Evolutionary conservation across 108 stramenopile genomes (phyloP), one percentile per base, ranked within the genome.

Genomic region (Skeletonema marinoi): DNA sequence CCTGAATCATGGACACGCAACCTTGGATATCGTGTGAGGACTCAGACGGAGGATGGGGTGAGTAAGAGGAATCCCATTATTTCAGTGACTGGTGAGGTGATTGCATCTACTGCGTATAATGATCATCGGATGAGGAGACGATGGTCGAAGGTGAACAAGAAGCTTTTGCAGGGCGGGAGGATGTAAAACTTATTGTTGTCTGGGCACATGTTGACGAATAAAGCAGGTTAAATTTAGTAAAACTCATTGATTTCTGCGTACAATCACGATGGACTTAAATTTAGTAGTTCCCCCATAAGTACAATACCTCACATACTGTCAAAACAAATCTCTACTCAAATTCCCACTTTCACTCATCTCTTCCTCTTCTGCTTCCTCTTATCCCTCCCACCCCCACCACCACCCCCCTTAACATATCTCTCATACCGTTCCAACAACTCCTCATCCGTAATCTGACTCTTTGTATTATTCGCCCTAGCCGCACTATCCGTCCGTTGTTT

Each of bases 1-100:
- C 90, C 91, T 8, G 89, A 91, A 68, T 74, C 77, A 33, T 95
- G 93, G 93, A 95, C 91, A 9, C 66, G 86, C 6, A 88, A 91
- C 61, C 58, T 85, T 30, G 90, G 90, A 16, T 88, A 80, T 50
- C 78, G 76, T 14, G 86, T 86, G 16, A 66, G 78, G 14, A 77
- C 77, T 13, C 68, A 78, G 32, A 66, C 63, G 25, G 56, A 71
- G 21, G 87, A 79, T 31, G 66, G 66, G 0, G 44, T 61, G 6
- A 68, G 87, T 12, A 84, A 81, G 64, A 73, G 77, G 32, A 77
- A 78, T 56, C 93, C 91, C 6, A 65, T 80, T 32, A 84, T 95
- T 25, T 88, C 84, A 21, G 86, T 91, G 42, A 88, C 81, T n/a
- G 91, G 90, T 3, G 65, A 80, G 48, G 81, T 90, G 33, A 64